A percentile compares a stretch with the other conserved stretches of the same genome.
These are phyloP conservation scores for Madurella fahalii DNA, from an alignment of 2,329 filamentous ascomycete genomes.

Conservation along the genomic window DNA sequence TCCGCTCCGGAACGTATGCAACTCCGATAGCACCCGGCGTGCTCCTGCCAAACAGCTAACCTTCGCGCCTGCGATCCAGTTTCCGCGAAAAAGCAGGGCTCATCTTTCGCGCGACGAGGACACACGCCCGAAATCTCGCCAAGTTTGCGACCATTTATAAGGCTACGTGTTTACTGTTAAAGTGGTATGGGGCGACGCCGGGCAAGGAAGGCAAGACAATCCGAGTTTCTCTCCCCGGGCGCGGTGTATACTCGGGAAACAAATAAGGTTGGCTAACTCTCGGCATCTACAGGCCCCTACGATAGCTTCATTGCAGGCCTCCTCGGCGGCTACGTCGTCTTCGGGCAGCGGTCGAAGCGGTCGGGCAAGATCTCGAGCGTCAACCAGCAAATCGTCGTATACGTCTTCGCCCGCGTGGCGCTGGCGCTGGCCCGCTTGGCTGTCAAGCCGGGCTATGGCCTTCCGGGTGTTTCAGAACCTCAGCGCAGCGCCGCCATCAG, in stretches of 20 bases:
- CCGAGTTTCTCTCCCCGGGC: neutral
- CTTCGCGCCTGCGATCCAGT: constrained; percentile 28
- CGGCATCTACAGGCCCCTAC: constrained; percentile 54
- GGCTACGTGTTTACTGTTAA: constrained; percentile 69
- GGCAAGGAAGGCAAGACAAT: constrained; percentile 52
- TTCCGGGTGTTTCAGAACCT: constrained; percentile 49
- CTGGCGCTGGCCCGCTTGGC: constrained; percentile 80
- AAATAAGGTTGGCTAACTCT: constrained; percentile 2
- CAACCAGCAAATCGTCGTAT: constrained; percentile 96
- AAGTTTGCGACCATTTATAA: constrained; percentile 93
- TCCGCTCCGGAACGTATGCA: constrained; percentile 82
- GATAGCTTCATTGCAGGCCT: constrained; percentile 86
- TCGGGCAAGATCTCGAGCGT: constrained; percentile 69
- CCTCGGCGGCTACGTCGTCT: constrained; percentile 87
- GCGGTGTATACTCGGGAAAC: neutral
- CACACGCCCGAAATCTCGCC: constrained; percentile 87
- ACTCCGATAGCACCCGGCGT: constrained; percentile 3
- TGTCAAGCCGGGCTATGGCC: constrained; percentile 58
- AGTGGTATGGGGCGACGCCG: constrained; percentile 53
- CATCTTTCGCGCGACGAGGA: constrained; percentile 79
- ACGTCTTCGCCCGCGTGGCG: constrained; percentile 89
- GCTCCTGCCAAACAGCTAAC: constrained; percentile 1
- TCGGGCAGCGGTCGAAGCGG: constrained; percentile 64
- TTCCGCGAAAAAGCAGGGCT: constrained; percentile 73
- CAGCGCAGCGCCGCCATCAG: constrained; percentile 48